These are phyloP conservation scores for Monilinia fructigena DNA, from an alignment of 2,329 filamentous ascomycete genomes.

Conservation along the genomic window DNA sequence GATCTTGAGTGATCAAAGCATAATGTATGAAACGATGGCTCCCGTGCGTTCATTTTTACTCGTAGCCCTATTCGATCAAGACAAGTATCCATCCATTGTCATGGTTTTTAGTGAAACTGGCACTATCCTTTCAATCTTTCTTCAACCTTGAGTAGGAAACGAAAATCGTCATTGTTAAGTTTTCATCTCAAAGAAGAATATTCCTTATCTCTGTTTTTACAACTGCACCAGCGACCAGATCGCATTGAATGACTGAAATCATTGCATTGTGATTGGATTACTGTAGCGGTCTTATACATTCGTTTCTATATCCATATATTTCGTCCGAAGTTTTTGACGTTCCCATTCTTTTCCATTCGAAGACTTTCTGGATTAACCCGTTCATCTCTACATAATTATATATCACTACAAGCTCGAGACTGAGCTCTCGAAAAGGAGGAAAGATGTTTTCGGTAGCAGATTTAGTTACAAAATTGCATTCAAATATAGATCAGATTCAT, in stretches of 20 bases:
- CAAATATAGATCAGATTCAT: conserved; percentile 37
- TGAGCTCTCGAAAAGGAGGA: not conserved
- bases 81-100: not conserved
- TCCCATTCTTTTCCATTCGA: not conserved
- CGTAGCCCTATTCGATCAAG: not conserved
- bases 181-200: not conserved
- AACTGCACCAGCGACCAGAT: not conserved
- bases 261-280: conserved; percentile 3
- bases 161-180: conserved; percentile 12
- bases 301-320: conserved; percentile 16
- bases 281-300: not conserved
- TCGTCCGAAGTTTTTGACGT: conserved; percentile 12
- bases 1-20: conserved; percentile 17
- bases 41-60: not conserved
- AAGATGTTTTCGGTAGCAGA: conserved; percentile 28
- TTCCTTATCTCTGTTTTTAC: not conserved
- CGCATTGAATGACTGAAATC: conserved; percentile 12
- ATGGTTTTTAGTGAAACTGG: conserved; percentile 15
- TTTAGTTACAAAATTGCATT: conserved; percentile 34
- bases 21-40: conserved; percentile 8
- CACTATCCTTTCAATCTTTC: conserved; percentile 17
- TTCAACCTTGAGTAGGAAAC: not conserved
- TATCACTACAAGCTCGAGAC: conserved; percentile 3
- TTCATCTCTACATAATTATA: conserved; percentile 6
- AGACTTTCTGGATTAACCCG: not conserved